Evolutionary conservation across 2,329 filamentous ascomycete genomes (phyloP).

Genomic region (Phaeosphaeriaceae sp.): DNA sequence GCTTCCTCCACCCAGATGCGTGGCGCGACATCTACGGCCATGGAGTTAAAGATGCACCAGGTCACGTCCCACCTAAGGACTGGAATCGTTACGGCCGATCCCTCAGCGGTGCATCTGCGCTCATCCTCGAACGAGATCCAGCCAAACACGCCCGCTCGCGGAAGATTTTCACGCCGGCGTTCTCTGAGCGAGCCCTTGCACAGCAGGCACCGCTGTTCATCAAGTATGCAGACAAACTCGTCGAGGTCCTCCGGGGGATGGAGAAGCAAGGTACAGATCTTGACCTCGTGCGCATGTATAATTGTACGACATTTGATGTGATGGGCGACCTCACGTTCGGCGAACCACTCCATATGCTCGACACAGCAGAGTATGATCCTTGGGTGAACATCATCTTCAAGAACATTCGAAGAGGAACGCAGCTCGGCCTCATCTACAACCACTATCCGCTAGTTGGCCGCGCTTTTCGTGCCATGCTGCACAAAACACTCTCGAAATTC

Average conservation of each 20-base stretch:
- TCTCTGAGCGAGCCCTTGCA: constrained; percentile 44
- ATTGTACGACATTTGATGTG: constrained; percentile 38
- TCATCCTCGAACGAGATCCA: neutral
- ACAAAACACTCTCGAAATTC: neutral
- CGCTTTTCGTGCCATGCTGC: neutral
- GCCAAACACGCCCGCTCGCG: constrained; percentile 18
- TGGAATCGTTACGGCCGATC: neutral
- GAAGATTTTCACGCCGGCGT: constrained; percentile 37
- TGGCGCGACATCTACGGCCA: constrained; percentile 33
- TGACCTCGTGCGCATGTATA: constrained; percentile 29
- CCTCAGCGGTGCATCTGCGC: neutral
- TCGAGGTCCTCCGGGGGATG: constrained; percentile 41
- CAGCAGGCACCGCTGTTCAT: constrained; percentile 45
- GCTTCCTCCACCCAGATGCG: constrained; percentile 16
- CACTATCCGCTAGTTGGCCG: constrained; percentile 1
- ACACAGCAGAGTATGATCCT: constrained; percentile 26
- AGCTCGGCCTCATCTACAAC: neutral
- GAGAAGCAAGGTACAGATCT: constrained; percentile 34
- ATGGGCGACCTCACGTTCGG: constrained; percentile 44
- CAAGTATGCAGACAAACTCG: constrained; percentile 46
- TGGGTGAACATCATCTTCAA: constrained; percentile 32
- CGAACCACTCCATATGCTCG: constrained; percentile 35
- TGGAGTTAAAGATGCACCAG: constrained; percentile 12
- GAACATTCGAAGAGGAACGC: neutral
- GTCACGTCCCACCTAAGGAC: constrained; percentile 10